These are phyloP conservation scores for Vachellia pachyceras DNA, from an alignment of 306 rosid genomes.

Conservation along the genomic window DNA sequence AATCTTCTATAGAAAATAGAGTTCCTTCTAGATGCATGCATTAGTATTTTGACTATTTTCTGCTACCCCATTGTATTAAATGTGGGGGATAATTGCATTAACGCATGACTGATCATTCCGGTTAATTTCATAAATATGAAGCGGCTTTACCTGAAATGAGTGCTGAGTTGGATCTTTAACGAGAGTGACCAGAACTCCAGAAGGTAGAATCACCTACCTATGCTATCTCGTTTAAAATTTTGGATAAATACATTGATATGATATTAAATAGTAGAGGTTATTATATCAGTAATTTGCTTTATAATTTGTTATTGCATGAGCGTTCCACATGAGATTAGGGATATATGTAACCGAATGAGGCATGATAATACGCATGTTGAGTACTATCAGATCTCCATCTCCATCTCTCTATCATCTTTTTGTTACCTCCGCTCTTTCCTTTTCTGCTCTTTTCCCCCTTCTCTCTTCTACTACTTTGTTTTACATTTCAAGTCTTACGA, in stretches of 20 bases:
- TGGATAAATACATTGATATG: constrained; percentile 25
- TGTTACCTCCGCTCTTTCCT: too few relatives aligned
- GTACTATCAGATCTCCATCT: too few relatives aligned
- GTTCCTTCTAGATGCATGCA: background rate
- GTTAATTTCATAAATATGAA: constrained; percentile 43
- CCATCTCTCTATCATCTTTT: too few relatives aligned
- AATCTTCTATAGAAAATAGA: background rate
- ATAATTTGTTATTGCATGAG: too few relatives aligned
- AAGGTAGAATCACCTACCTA: constrained; percentile 34
- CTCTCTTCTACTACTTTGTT: too few relatives aligned
- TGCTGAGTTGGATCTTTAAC: constrained; percentile 37
- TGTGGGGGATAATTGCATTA: constrained; percentile 21
- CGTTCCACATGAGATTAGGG: too few relatives aligned
- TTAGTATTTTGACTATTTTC: background rate
- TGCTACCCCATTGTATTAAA: constrained; percentile 25
- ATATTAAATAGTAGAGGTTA: too few relatives aligned
- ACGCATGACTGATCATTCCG: constrained; percentile 40
- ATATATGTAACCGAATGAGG: too few relatives aligned
- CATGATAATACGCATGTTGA: too few relatives aligned
- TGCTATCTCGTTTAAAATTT: constrained; percentile 16
- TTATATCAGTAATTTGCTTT: too few relatives aligned
- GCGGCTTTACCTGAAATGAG: constrained; percentile 42
- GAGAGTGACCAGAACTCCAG: constrained; percentile 52
- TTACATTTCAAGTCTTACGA: too few relatives aligned
- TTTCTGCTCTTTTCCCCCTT: too few relatives aligned